Evolutionary conservation across 1,284 basidiomycete species (phyloP).

Genomic region (Trichosporon sp.): DNA sequence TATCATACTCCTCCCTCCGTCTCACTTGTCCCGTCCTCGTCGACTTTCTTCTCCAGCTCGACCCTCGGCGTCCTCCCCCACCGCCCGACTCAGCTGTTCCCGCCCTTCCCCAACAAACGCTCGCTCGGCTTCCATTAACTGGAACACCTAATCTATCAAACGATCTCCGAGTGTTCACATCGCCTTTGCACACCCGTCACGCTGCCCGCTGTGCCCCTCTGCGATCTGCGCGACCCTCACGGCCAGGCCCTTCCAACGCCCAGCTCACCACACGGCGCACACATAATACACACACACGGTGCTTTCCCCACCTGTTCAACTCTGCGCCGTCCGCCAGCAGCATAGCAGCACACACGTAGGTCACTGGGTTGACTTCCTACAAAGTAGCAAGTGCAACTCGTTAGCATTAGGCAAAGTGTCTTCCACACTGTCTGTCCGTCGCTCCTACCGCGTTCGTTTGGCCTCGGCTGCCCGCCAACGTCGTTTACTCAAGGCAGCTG

Average conservation of each 20-base stretch:
- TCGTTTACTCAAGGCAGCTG: constrained; percentile 4
- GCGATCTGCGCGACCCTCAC: background rate
- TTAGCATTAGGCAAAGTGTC: constrained; percentile 2
- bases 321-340: background rate
- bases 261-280: background rate
- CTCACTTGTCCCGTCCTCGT: background rate
- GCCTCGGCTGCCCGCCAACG: constrained; percentile 14
- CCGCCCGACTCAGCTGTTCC: background rate
- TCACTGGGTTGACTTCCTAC: background rate
- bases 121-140: background rate
- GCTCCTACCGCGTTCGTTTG: constrained; percentile 13
- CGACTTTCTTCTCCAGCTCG: background rate
- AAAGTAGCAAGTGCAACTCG: background rate
- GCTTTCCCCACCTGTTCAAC: constrained; percentile 4
- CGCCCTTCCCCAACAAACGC: background rate
- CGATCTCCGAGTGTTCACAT: constrained; percentile 11
- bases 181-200: background rate
- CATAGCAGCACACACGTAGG: constrained; percentile 10
- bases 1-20: background rate
- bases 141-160: constrained; percentile 3
- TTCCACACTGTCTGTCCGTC: constrained; percentile 11
- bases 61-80: constrained; percentile 3
- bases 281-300: background rate
- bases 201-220: background rate
- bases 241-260: background rate